Evolutionary conservation across 441 rosid genomes (phyloP), one percentile per base, ranked within the genome.

Genomic region (Viola pubescens): DNA sequence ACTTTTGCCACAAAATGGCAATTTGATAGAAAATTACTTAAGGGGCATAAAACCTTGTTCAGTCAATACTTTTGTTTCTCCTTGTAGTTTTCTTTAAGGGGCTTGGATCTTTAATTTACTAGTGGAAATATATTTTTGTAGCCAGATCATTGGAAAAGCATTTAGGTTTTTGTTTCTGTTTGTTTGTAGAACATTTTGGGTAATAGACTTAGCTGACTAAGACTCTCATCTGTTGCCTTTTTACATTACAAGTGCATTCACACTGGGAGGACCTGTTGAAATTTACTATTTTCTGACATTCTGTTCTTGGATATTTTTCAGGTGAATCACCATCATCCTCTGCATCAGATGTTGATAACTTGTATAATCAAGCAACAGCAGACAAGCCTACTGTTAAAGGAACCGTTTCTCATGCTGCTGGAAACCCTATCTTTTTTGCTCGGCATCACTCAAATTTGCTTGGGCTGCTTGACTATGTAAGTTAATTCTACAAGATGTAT

Each of bases 281-380:
- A 52, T 45, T 5, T 52, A 46, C 54, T n/a, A 16, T 54, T 47
- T 51, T 11, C 44, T 26, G 34, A 26, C 34, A 26, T 26, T 26
- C 3, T 26, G 34, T 50, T 56, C n/a, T 56, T 52, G 56, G 14
- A 9, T 56, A 38, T 74, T 75, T 59, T 56, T 56, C 77, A 92
- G 97, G 96, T 65, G 97, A 89, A 68, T 89, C 96, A 54, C 94
- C 98, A 9, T 87, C 97, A 40, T 89, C 98, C 26, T 89, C 96
- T 37, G 85, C 89, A 65, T 92, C 98, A 12, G 98, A 92, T 72
- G 70, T 86, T 42, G 98, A 92, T 69, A 87, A 81, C 76, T 73
- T 85, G 64, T 77, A 75, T 67, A 76, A 81, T 73, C 83, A 76
- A 71, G 76, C 72, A 60, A 60, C 76, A 52, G 60, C 51, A 3